Percentiles rank a stretch among this genome's conserved stretches.
Conservation (phyloP, 805 yeast species). For the Pichia occidentalis region DNA sequence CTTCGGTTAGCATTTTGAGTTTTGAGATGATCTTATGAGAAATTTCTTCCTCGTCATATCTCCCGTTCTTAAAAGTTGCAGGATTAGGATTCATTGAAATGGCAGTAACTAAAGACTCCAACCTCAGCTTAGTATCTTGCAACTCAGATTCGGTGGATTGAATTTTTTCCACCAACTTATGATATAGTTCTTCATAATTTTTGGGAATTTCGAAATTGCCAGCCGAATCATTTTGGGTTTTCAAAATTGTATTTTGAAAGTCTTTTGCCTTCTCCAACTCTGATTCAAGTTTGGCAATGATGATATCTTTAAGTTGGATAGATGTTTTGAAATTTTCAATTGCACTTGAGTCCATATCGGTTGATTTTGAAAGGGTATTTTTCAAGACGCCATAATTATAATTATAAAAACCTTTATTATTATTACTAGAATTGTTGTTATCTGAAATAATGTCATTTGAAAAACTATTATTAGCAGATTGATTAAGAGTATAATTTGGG, state of each 20-base stretch:
- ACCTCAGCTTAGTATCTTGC: slow-evolving; percentile 51
- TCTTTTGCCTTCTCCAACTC: slow-evolving; percentile 37
- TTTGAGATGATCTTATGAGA: slow-evolving; percentile 67
- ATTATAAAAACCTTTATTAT: slow-evolving; percentile 2
- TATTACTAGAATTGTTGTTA: background rate
- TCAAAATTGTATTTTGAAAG: slow-evolving; percentile 37
- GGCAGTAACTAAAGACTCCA: slow-evolving; percentile 59
- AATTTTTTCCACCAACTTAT: slow-evolving; percentile 24
- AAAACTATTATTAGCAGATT: background rate
- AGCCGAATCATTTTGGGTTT: slow-evolving; percentile 12
- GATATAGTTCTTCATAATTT: slow-evolving; percentile 29
- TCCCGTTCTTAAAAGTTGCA: slow-evolving; percentile 43
- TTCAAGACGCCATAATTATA: slow-evolving; percentile 7
- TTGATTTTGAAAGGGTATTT: slow-evolving; percentile 9
- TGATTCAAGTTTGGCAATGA: slow-evolving; percentile 39
- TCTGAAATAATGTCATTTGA: background rate
- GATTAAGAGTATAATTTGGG: background rate
- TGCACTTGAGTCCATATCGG: slow-evolving; percentile 15
- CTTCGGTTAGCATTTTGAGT: slow-evolving; percentile 52
- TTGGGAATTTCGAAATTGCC: slow-evolving; percentile 27
- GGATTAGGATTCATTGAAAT: slow-evolving; percentile 45
- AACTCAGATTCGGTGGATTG: slow-evolving; percentile 38
- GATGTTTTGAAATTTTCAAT: slow-evolving; percentile 41
- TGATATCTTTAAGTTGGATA: slow-evolving; percentile 48
- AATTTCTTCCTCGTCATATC: slow-evolving; percentile 67